Evolutionary conservation across 2,329 filamentous ascomycete species (phyloP).

Genomic region (Gyromitra esculenta): DNA sequence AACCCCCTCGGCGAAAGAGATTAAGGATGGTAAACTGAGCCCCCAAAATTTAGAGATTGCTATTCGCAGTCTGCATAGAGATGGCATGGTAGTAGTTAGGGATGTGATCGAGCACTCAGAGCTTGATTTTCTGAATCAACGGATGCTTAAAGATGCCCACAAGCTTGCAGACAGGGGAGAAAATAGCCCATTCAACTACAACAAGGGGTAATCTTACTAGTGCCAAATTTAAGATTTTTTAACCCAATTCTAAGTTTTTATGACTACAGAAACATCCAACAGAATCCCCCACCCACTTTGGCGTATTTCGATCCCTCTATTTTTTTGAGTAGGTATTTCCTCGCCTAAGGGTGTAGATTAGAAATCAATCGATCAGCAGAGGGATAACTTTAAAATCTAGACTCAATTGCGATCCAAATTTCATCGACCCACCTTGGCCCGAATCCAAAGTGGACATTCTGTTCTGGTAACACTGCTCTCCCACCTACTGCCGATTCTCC

Average conservation of each 20-base stretch:
- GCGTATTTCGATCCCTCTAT: slow-evolving; percentile 65
- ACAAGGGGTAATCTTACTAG: slow-evolving; percentile 62
- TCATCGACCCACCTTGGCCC: slow-evolving; percentile 68
- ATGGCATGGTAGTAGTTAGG: slow-evolving; percentile 69
- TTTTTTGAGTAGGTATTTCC: slow-evolving; percentile 65
- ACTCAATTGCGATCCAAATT: slow-evolving; percentile 68
- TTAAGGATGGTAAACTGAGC: slow-evolving; percentile 61
- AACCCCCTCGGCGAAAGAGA: slow-evolving; percentile 62
- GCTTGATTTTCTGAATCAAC: slow-evolving; percentile 68
- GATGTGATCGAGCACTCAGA: slow-evolving; percentile 65
- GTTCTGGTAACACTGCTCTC: slow-evolving; percentile 69
- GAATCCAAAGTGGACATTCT: slow-evolving; percentile 68
- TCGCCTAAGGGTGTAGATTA: background rate
- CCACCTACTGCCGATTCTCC: slow-evolving; percentile 64
- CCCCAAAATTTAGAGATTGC: slow-evolving; percentile 68
- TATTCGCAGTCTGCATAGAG: slow-evolving; percentile 65
- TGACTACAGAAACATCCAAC: slow-evolving; percentile 68
- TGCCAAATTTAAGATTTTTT: background rate
- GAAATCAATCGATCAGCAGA: background rate
- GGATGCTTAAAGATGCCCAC: slow-evolving; percentile 70
- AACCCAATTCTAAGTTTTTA: slow-evolving; percentile 64
- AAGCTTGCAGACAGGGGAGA: slow-evolving; percentile 66
- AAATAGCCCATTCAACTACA: slow-evolving; percentile 71
- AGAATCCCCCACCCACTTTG: slow-evolving; percentile 67
- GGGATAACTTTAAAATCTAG: slow-evolving; percentile 53